Evolutionary conservation across 371 early-diverging fungal species (phyloP).

Genomic region (Conidiobolus incongruus): DNA sequence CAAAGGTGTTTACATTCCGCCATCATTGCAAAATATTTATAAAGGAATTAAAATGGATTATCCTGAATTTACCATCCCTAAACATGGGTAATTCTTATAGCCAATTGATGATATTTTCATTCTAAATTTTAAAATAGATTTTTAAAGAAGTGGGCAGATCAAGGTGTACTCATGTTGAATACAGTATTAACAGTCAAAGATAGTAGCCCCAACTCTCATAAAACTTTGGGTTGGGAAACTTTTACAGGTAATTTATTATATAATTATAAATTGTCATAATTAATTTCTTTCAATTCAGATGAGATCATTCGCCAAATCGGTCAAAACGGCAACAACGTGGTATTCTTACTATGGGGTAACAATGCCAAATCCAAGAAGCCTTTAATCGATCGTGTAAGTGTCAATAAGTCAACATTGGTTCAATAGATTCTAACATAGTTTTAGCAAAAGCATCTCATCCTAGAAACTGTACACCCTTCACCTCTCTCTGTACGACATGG

Average conservation of each 20-base stretch:
- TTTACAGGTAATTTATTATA: conserved; percentile 39
- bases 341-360: conserved; percentile 97
- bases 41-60: conserved; percentile 52
- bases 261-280: background rate
- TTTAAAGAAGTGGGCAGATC: conserved; percentile 61
- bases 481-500: conserved; percentile 81
- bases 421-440: background rate
- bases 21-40: conserved; percentile 87
- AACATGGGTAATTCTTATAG: conserved; percentile 21
- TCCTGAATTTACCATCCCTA: conserved; percentile 29
- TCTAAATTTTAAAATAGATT: conserved; percentile 19
- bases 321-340: conserved; percentile 32
- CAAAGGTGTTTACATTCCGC: conserved; percentile 53
- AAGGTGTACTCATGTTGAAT: conserved; percentile 92
- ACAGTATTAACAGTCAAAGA: conserved; percentile 79
- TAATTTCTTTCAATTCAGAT: conserved; percentile 16
- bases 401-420: conserved; percentile 8
- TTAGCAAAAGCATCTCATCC: conserved; percentile 56
- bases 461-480: conserved; percentile 84
- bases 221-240: conserved; percentile 70
- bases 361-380: conserved; percentile 61
- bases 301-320: conserved; percentile 54
- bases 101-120: background rate
- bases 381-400: conserved; percentile 25
- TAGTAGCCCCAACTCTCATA: conserved; percentile 69